Percentiles rank a stretch among this genome's conserved stretches.
Evolutionary conservation across 2,329 filamentous ascomycete species (phyloP).

Genomic region (Fusarium metavorans): DNA sequence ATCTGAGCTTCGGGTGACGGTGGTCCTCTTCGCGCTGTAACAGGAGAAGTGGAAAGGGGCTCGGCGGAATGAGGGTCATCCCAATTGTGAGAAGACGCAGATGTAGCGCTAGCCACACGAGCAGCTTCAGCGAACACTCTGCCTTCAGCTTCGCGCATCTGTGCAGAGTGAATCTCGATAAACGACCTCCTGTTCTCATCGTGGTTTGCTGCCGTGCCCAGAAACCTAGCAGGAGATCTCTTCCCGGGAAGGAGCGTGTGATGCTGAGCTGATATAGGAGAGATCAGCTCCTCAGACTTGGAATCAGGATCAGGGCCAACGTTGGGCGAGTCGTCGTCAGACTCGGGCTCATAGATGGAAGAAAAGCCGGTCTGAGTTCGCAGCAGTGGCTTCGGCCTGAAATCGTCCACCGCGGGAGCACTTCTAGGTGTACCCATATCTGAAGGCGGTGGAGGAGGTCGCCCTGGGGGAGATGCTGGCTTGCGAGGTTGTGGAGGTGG

Average conservation of each 20-base stretch:
- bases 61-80: constrained; percentile 47
- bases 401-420: constrained; percentile 53
- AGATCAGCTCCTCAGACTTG: constrained; percentile 33
- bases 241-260: constrained; percentile 49
- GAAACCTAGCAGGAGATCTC: constrained; percentile 54
- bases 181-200: constrained; percentile 69
- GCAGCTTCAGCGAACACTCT: constrained; percentile 67
- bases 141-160: constrained; percentile 72
- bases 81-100: constrained; percentile 50
- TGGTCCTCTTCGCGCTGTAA: constrained; percentile 34
- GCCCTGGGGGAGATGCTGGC: constrained; percentile 17
- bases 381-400: constrained; percentile 63
- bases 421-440: constrained; percentile 6
- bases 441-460: constrained; percentile 30
- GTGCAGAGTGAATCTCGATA: constrained; percentile 68
- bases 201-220: constrained; percentile 55
- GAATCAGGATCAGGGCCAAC: constrained; percentile 18
- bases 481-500: constrained; percentile 46
- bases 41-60: constrained; percentile 41
- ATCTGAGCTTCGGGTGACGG: constrained; percentile 46
- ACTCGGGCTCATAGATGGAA: constrained; percentile 41
- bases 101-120: constrained; percentile 49
- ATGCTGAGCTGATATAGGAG: constrained; percentile 29
- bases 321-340: constrained; percentile 37
- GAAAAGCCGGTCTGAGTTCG: constrained; percentile 44